Evolutionary conservation across 345 rosid genomes (phyloP).

Genomic region (Lagerstroemia speciosa): DNA sequence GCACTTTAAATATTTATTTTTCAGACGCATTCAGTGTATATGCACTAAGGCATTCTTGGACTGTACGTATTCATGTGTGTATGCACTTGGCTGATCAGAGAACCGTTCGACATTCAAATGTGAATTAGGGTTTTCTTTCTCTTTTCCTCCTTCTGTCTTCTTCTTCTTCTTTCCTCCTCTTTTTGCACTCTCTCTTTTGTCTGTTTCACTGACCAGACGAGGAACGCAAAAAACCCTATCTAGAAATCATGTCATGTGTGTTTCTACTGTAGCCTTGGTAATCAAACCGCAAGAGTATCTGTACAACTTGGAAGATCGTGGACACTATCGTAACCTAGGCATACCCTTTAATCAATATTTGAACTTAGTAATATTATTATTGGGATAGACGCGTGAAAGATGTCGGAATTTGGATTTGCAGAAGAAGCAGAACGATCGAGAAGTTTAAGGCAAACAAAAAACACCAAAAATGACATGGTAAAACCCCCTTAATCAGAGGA

Average conservation of each 20-base stretch:
- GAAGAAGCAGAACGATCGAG: too few species aligned
- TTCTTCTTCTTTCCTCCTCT: constrained; percentile 4
- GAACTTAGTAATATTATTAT: too few species aligned
- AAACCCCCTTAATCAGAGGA: too few species aligned
- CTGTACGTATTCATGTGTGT: too few species aligned
- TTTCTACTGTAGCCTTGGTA: neutral
- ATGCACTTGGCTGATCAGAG: neutral
- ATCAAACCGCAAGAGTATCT: neutral
- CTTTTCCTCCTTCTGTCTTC: neutral
- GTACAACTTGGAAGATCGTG: neutral
- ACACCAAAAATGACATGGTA: too few species aligned
- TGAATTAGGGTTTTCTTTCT: neutral
- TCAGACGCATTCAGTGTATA: too few species aligned
- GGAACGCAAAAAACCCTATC: neutral
- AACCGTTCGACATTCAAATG: neutral
- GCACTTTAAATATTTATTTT: too few species aligned
- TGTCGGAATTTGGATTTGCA: too few species aligned
- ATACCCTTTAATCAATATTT: too few species aligned
- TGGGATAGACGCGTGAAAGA: too few species aligned
- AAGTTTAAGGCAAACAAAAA: too few species aligned
- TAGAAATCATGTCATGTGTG: constrained; percentile 1
- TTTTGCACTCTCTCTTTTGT: neutral
- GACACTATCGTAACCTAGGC: neutral
- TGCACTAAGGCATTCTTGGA: too few species aligned
- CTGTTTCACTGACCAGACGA: constrained; percentile 2